Conservation (phyloP, 1,139 yeast genomes). For the Arxiozyma bovina region DNA sequence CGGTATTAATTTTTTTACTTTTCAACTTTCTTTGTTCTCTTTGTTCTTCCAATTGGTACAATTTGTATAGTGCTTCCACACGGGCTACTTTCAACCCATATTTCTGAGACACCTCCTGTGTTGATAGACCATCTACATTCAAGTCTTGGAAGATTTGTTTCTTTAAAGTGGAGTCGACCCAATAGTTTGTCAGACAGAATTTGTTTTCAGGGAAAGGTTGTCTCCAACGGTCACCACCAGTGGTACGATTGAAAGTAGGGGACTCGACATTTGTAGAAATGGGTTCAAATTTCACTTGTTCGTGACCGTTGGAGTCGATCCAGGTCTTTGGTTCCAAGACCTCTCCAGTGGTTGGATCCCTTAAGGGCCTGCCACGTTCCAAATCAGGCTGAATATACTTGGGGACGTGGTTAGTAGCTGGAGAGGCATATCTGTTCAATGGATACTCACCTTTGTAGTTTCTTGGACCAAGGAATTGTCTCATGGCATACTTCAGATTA, state of each 20-base stretch:
- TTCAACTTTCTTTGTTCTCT: constrained; percentile 35
- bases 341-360: constrained; percentile 35
- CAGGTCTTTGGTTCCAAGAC: constrained; percentile 13
- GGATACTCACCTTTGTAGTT: constrained; percentile 77
- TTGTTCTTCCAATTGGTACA: constrained; percentile 47
- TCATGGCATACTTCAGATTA: constrained; percentile 28
- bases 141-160: constrained; percentile 51
- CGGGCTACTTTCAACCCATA: constrained; percentile 78
- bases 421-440: constrained; percentile 64
- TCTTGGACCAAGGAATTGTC: constrained; percentile 66
- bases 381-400: constrained; percentile 61
- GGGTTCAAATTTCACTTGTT: constrained; percentile 1
- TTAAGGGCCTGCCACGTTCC: constrained; percentile 38
- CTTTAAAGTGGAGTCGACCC: constrained; percentile 52
- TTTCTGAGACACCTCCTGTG: constrained; percentile 70
- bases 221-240: constrained; percentile 1
- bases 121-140: constrained; percentile 42
- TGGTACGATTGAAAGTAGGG: neutral
- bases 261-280: neutral
- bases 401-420: constrained; percentile 65
- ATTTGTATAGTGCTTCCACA: constrained; percentile 72
- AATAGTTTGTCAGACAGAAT: constrained; percentile 57
- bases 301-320: neutral
- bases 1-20: constrained; percentile 40
- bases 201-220: constrained; percentile 72